Percentiles rank a stretch among this genome's conserved stretches.
phyloP scores from a whole-genome alignment of 2,329 filamentous ascomycete genomes.

The Paracorniculantispora psalliotae region DNA sequence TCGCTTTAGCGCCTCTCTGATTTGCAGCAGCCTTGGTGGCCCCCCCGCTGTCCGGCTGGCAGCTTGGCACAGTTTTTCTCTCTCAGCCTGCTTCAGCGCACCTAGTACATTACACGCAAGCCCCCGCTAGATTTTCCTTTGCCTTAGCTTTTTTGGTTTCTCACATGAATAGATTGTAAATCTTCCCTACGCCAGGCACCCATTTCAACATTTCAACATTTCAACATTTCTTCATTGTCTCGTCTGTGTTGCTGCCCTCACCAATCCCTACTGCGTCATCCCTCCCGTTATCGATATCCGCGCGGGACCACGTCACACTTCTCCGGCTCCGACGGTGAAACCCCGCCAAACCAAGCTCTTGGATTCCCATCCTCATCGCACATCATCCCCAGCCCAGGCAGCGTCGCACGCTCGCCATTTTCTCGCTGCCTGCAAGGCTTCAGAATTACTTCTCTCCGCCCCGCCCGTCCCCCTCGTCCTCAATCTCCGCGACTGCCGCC shows the following conservation, averaged over 20 bases:
- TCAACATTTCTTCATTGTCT: no score
- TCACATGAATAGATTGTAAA: no score
- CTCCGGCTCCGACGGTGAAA: slow-evolving; percentile 2
- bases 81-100: not conserved
- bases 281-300: no score
- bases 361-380: not conserved
- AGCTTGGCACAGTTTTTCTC: not conserved
- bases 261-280: no score
- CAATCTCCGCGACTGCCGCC: slow-evolving; percentile 6
- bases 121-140: not conserved
- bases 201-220: no score
- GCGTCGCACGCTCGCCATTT: not conserved
- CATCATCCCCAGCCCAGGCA: not conserved
- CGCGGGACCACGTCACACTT: no score
- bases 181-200: no score
- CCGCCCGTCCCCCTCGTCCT: not conserved
- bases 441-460: not conserved
- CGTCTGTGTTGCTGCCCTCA: no score
- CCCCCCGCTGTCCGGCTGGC: not conserved
- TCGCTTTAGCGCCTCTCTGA: not conserved
- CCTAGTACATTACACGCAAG: not conserved
- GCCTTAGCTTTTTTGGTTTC: no score
- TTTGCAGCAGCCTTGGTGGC: not conserved
- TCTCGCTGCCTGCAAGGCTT: slow-evolving; percentile 12
- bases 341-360: slow-evolving; percentile 8